Conservation (phyloP, 2,329 filamentous ascomycete species). For the Aspergillus puulaauensis region DNA sequence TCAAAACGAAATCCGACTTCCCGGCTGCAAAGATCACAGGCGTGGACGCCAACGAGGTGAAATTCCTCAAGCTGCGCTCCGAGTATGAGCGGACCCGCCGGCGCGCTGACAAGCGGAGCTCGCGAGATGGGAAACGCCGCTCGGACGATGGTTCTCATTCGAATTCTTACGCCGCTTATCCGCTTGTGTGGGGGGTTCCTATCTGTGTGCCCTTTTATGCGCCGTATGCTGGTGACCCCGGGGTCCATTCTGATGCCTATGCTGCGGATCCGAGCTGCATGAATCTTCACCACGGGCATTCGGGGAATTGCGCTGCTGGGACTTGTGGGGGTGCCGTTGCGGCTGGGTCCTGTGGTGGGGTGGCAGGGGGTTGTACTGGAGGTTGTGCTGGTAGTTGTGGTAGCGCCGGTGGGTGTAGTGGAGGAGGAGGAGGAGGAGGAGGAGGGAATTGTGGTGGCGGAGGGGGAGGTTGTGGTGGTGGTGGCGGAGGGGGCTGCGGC, state of each 20-base stretch:
- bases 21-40: background rate
- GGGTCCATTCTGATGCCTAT: constrained; percentile 43
- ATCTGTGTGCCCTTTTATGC: constrained; percentile 46
- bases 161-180: constrained; percentile 24
- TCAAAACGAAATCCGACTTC: constrained; percentile 37
- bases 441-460: constrained; percentile 13
- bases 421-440: constrained; percentile 24
- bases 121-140: background rate
- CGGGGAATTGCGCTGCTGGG: constrained; percentile 51
- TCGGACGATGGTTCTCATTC: background rate
- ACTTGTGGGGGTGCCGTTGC: constrained; percentile 45
- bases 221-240: constrained; percentile 49
- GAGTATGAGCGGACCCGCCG: constrained; percentile 52
- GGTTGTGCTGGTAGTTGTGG: constrained; percentile 42
- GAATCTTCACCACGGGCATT: constrained; percentile 37
- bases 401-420: constrained; percentile 47
- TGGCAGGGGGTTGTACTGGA: constrained; percentile 30
- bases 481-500: constrained; percentile 9
- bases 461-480: constrained; percentile 11
- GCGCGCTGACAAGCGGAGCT: constrained; percentile 29
- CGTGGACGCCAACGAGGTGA: constrained; percentile 22
- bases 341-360: constrained; percentile 42
- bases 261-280: constrained; percentile 47
- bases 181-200: constrained; percentile 48
- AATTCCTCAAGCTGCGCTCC: constrained; percentile 49